Percentiles rank a stretch among this genome's conserved stretches.
These are phyloP conservation scores for Tuber borchii DNA, from an alignment of 495 filamentous ascomycete species.

Conservation along the genomic window DNA sequence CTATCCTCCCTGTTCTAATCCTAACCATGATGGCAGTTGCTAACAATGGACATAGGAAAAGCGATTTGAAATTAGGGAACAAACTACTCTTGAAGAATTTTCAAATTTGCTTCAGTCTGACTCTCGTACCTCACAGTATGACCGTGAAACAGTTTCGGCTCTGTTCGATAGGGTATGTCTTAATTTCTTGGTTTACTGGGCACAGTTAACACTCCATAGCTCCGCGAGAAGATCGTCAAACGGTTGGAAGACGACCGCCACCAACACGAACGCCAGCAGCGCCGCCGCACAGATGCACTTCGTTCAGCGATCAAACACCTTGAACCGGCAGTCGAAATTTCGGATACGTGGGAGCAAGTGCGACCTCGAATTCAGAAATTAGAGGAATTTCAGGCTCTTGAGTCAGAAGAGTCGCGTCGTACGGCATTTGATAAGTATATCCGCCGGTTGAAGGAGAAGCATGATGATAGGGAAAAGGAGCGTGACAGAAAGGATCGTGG, in stretches of 20 bases:
- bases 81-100: constrained; percentile 85
- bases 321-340: constrained; percentile 69
- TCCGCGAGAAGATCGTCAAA: constrained; percentile 70
- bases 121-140: constrained; percentile 75
- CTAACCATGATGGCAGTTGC: constrained; percentile 3
- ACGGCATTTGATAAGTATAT: constrained; percentile 89
- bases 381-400: constrained; percentile 74
- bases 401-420: constrained; percentile 72
- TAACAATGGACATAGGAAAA: constrained; percentile 57
- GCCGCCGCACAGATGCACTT: constrained; percentile 74
- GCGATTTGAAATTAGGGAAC: constrained; percentile 78
- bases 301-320: constrained; percentile 84
- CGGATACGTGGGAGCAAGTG: constrained; percentile 81
- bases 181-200: constrained; percentile 4
- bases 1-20: constrained; percentile 24
- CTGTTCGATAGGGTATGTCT: constrained; percentile 66
- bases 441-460: constrained; percentile 80
- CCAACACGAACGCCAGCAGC: constrained; percentile 74
- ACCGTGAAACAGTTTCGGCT: constrained; percentile 62
- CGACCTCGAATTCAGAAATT: constrained; percentile 67
- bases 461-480: constrained; percentile 74
- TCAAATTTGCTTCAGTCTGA: constrained; percentile 67
- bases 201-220: constrained; percentile 44
- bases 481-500: constrained; percentile 59
- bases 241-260: constrained; percentile 80